Percentiles rank a stretch among this genome's conserved stretches.
Conservation (phyloP, 805 yeast species). For the Yamadazyma phyllophila region DNA sequence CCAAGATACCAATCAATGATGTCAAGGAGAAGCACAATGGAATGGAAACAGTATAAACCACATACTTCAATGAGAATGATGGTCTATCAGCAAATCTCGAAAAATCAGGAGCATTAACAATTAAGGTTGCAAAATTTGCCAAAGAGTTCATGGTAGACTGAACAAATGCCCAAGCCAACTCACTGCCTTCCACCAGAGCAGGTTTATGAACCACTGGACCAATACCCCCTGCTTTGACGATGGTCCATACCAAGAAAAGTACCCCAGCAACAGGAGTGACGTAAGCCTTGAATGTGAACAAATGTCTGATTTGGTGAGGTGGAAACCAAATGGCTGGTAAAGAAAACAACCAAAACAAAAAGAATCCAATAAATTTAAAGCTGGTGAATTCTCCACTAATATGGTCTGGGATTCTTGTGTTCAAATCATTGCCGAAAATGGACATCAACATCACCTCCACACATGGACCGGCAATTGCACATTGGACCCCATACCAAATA, state of each 20-base stretch:
- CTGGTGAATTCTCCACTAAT: constrained; percentile 64
- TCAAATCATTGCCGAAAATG: constrained; percentile 66
- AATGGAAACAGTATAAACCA: constrained; percentile 55
- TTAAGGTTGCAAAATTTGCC: constrained; percentile 86
- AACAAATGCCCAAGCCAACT: constrained; percentile 80
- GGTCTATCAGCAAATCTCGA: constrained; percentile 68
- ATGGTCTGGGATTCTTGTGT: constrained; percentile 60
- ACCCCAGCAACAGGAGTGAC: constrained; percentile 82
- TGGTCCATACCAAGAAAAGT: constrained; percentile 80
- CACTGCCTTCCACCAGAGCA: constrained; percentile 51
- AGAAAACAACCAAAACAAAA: constrained; percentile 77
- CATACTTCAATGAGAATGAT: constrained; percentile 36
- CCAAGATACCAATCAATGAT: constrained; percentile 79
- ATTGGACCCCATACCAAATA: constrained; percentile 87
- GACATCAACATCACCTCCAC: constrained; percentile 72
- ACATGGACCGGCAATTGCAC: constrained; percentile 83
- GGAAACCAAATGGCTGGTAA: constrained; percentile 79
- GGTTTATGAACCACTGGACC: constrained; percentile 67
- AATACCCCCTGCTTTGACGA: constrained; percentile 74
- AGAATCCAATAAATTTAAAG: constrained; percentile 70
- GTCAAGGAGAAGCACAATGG: constrained; percentile 80
- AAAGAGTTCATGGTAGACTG: constrained; percentile 74
- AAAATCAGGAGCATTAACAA: constrained; percentile 87
- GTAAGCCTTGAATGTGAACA: constrained; percentile 79
- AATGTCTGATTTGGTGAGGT: constrained; percentile 79